A percentile compares a stretch with the other conserved stretches of the same genome.
Evolutionary conservation across 2,329 filamentous ascomycete genomes (phyloP).

Genomic region (Aspergillus tubingensis): DNA sequence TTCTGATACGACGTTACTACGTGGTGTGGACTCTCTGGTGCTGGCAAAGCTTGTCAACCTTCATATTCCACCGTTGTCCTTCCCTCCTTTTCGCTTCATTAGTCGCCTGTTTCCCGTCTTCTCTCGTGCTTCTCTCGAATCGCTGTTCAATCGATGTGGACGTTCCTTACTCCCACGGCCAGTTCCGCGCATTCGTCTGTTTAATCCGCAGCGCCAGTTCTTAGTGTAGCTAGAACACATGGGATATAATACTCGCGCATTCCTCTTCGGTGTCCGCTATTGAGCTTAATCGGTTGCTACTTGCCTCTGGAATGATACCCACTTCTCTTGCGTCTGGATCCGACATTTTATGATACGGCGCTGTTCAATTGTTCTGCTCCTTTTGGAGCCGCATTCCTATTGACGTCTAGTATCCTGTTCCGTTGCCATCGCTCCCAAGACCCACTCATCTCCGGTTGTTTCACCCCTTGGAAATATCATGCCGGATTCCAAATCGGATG

Average conservation of each 20-base stretch:
- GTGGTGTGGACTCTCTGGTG: neutral
- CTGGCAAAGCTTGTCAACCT: neutral
- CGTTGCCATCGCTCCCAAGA: conserved; percentile 10
- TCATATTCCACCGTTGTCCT: neutral
- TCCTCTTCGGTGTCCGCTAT: neutral
- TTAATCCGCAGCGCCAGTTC: neutral
- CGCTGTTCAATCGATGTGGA: neutral
- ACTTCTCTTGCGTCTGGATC: neutral
- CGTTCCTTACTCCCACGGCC: neutral
- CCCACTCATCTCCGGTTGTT: conserved; percentile 11
- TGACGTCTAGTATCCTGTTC: conserved; percentile 22
- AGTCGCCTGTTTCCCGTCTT: neutral
- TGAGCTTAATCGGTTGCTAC: conserved; percentile 3
- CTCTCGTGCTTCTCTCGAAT: neutral
- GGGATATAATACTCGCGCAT: neutral
- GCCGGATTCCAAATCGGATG: conserved; percentile 31
- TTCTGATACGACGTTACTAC: conserved; percentile 1
- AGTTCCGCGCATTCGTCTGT: neutral
- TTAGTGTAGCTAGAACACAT: conserved; percentile 1
- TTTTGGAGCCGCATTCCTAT: conserved; percentile 25
- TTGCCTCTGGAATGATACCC: conserved; percentile 12
- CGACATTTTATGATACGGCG: conserved; percentile 15
- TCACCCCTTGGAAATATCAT: conserved; percentile 29
- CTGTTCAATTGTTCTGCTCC: conserved; percentile 18
- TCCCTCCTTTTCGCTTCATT: neutral